These are phyloP conservation scores for Paracamarosporium sp. DNA, from an alignment of 2,329 filamentous ascomycete genomes.

Conservation along the genomic window DNA sequence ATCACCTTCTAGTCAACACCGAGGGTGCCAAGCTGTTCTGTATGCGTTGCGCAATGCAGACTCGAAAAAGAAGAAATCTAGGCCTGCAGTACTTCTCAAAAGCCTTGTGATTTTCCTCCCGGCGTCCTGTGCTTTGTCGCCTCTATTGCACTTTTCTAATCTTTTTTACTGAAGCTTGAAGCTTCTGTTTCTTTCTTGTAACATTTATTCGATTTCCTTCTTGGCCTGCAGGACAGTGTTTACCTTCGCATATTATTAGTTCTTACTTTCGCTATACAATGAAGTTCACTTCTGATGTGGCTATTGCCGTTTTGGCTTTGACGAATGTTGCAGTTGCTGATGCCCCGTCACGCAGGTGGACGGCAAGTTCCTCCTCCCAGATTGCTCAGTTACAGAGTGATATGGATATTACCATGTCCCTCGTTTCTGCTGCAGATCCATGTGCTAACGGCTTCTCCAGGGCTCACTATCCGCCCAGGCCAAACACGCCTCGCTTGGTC, in stretches of 20 bases:
- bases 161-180: neutral
- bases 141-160: neutral
- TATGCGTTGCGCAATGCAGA: conserved; percentile 15
- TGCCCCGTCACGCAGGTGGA: conserved; percentile 22
- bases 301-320: conserved; percentile 27
- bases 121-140: neutral
- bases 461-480: conserved; percentile 19
- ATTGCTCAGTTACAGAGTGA: neutral
- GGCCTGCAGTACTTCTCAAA: neutral
- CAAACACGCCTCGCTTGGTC: conserved; percentile 20
- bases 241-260: neutral
- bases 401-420: neutral
- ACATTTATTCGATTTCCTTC: conserved; percentile 9
- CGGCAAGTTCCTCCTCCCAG: conserved; percentile 22
- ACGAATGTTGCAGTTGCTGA: conserved; percentile 29
- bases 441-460: conserved; percentile 6
- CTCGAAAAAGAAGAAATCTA: neutral
- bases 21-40: conserved; percentile 20
- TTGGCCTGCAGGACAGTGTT: conserved; percentile 16
- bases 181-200: conserved; percentile 14
- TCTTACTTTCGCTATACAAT: conserved; percentile 21
- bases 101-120: neutral
- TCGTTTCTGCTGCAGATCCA: neutral
- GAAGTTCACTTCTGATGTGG: conserved; percentile 27
- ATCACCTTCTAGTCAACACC: conserved; percentile 9